Evolutionary conservation across 2,329 filamentous ascomycete genomes (phyloP).

Genomic region (Lachnellula subtilissima): DNA sequence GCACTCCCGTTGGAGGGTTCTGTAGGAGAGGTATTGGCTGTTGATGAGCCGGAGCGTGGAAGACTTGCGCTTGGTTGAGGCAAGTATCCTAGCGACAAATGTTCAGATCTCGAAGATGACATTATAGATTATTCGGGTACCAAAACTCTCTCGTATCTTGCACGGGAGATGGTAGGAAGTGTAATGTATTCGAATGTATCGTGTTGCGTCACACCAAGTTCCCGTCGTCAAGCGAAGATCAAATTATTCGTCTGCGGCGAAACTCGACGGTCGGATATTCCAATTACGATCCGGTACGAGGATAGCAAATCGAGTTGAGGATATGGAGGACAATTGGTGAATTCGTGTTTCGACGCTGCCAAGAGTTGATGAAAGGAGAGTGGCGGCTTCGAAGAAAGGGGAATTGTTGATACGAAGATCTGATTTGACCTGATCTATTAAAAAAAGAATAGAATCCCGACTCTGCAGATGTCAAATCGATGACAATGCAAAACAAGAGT

Average conservation of each 20-base stretch:
- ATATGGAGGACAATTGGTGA: background rate
- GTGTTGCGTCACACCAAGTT: constrained; percentile 4
- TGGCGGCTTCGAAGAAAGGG: background rate
- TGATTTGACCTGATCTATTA: constrained; percentile 16
- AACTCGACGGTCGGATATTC: constrained; percentile 2
- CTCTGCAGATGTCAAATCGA: constrained; percentile 20
- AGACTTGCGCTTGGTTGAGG: constrained; percentile 38
- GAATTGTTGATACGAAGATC: constrained; percentile 7
- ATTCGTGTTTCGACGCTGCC: background rate
- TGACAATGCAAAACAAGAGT: constrained; percentile 17
- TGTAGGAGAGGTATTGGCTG: constrained; percentile 73
- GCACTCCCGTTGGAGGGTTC: constrained; percentile 62
- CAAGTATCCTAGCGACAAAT: constrained; percentile 78
- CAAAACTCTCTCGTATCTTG: constrained; percentile 25
- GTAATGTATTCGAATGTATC: constrained; percentile 22
- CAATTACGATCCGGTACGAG: background rate
- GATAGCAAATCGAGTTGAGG: background rate
- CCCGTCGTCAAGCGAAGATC: constrained; percentile 5
- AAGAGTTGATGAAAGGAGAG: background rate
- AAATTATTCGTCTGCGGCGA: constrained; percentile 9
- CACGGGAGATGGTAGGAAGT: constrained; percentile 25
- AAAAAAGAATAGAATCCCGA: constrained; percentile 18
- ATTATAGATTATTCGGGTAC: constrained; percentile 70
- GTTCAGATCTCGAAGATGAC: constrained; percentile 81
- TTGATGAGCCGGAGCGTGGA: constrained; percentile 65